Evolutionary conservation across 2,329 filamentous ascomycete genomes (phyloP), one percentile per base, ranked within the genome.

Genomic region (Botrytis pseudocinerea): DNA sequence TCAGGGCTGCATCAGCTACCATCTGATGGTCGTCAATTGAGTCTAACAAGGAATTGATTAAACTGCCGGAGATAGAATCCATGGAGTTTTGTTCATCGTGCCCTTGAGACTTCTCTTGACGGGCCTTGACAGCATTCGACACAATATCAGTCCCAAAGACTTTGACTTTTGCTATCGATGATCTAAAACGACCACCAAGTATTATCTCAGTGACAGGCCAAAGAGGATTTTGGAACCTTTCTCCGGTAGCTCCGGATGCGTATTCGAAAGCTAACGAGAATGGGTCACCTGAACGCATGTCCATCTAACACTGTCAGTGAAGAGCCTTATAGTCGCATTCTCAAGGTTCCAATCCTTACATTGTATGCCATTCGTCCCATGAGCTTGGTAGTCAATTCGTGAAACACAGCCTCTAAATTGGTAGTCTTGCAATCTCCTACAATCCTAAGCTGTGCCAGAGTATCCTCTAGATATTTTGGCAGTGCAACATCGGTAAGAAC

Each of bases 301-400:
- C 88, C 88, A 91, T 91, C 85, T 87, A 69, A 54, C 61, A 69
- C 48, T 28, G 28, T 74, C 59, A 74, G 44, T 46, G 32, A 35
- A 40, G 7, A 25, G 48, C 12, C 12, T 6, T 5, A 9, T 54
- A 12, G 51, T 10, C 8, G 6, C 7, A 35, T 12, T 44, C 9
- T 4, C 44, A 54, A 48, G 25, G 25, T 65, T 28, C 20, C 40
- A 2, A 51, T 44, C 59, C 73, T 76, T 79, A 84, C 85, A 78
- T 89, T 87, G 76, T 91, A 92, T 22, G 90, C 90, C 87, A 91
- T 90, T 74, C 85, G 85, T n/a, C 89, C 90, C 87, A 92, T 91
- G 38, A 91, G 78, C 73, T 88, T 85, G 35, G 89, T 91, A 1
- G 89, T 92, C 63, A 91, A 85, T 78, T 91, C 89, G 70, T 90